Evolutionary conservation across 768 basidiomycete species (phyloP).

Genomic region (Lactarius hatsudake): DNA sequence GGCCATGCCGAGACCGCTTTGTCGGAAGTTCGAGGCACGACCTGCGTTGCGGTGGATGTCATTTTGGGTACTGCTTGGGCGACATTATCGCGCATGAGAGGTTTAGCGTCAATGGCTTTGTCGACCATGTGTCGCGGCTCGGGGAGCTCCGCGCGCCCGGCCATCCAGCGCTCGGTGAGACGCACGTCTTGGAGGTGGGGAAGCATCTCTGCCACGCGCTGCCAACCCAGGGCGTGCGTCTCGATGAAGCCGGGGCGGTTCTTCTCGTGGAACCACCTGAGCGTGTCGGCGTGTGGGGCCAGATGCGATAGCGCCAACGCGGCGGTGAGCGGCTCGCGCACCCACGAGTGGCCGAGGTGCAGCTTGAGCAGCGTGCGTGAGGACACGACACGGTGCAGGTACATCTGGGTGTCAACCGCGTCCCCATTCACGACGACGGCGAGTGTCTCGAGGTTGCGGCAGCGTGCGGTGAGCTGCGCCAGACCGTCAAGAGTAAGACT

Average conservation of each 20-base stretch:
- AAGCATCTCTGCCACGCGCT: slow-evolving; percentile 61
- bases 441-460: slow-evolving; percentile 61
- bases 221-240: slow-evolving; percentile 65
- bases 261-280: slow-evolving; percentile 79
- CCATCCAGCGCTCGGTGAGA: slow-evolving; percentile 52
- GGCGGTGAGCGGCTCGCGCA: slow-evolving; percentile 63
- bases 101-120: slow-evolving; percentile 53
- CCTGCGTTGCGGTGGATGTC: slow-evolving; percentile 39
- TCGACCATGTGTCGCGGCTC: slow-evolving; percentile 36
- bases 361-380: slow-evolving; percentile 68
- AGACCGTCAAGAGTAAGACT: slow-evolving; percentile 63
- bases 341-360: slow-evolving; percentile 74
- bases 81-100: slow-evolving; percentile 40
- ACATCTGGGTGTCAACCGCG: slow-evolving; percentile 44
- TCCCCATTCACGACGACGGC: slow-evolving; percentile 62
- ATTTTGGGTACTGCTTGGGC: slow-evolving; percentile 42
- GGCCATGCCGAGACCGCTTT: slow-evolving; percentile 42
- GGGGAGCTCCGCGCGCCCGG: slow-evolving; percentile 25
- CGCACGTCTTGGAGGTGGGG: slow-evolving; percentile 73
- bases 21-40: slow-evolving; percentile 37
- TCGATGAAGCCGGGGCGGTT: slow-evolving; percentile 70
- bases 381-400: slow-evolving; percentile 47
- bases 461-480: slow-evolving; percentile 53
- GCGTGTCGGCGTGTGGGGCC: slow-evolving; percentile 62
- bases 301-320: slow-evolving; percentile 75